Evolutionary conservation across 129 eudicot genomes (phyloP).

Genomic region (Helianthus tuberosus): DNA sequence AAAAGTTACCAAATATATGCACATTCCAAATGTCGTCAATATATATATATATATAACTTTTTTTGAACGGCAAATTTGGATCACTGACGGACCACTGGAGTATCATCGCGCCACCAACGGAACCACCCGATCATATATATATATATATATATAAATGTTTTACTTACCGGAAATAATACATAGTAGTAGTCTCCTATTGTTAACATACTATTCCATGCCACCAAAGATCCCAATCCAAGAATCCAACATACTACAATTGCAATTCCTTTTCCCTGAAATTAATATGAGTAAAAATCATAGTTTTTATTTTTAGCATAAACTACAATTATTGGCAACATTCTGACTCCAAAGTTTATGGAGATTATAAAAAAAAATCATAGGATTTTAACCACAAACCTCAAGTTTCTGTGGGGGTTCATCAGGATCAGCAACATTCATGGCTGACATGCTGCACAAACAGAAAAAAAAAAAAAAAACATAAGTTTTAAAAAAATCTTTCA

Average conservation of each 20-base stretch:
- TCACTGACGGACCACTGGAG: too few relatives aligned
- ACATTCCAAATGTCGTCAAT: background rate
- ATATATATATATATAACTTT: background rate
- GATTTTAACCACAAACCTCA: constrained; percentile 47
- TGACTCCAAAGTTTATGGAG: background rate
- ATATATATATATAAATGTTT: background rate
- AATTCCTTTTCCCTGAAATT: constrained; percentile 51
- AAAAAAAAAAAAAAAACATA: background rate
- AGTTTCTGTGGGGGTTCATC: constrained; percentile 44
- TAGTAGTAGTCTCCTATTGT: constrained; percentile 35
- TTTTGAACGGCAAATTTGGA: too few relatives aligned
- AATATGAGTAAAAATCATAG: background rate
- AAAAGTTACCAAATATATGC: background rate
- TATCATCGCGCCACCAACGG: too few relatives aligned
- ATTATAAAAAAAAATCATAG: background rate
- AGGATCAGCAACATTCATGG: constrained; percentile 31
- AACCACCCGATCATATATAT: too few relatives aligned
- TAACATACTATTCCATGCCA: constrained; percentile 81
- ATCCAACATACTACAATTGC: constrained; percentile 68
- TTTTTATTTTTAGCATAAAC: background rate
- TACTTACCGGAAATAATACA: constrained; percentile 66
- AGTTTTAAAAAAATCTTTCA: background rate
- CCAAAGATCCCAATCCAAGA: constrained; percentile 77
- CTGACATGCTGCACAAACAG: constrained; percentile 23
- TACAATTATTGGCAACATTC: background rate